These are phyloP conservation scores for Kwoniella shivajii DNA, from an alignment of 1,284 basidiomycete species.

Conservation along the genomic window DNA sequence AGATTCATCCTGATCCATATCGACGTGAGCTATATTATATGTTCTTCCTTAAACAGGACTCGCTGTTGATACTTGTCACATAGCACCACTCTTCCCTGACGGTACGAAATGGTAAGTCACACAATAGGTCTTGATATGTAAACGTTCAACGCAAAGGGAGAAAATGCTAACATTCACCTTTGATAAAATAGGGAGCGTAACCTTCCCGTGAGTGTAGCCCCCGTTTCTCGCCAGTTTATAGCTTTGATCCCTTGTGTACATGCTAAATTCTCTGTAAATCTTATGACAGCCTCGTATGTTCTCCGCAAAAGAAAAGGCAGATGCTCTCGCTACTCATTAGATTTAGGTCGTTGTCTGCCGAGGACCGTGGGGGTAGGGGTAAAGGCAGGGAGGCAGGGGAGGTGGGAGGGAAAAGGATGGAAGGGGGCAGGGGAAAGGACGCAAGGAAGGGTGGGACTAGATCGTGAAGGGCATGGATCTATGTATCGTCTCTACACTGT, in stretches of 20 bases:
- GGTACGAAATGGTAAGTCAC: constrained; percentile 87
- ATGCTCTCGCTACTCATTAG: constrained; percentile 36
- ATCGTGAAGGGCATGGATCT: too few species aligned
- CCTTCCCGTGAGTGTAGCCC: constrained; percentile 46
- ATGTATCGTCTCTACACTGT: too few species aligned
- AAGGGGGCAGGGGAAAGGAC: too few species aligned
- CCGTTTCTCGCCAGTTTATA: too few species aligned
- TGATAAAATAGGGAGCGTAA: constrained; percentile 54
- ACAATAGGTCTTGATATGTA: too few species aligned
- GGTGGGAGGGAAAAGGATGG: neutral
- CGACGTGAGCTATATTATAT: constrained; percentile 64
- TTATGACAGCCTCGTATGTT: constrained; percentile 52
- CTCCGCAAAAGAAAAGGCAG: constrained; percentile 45
- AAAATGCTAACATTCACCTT: neutral
- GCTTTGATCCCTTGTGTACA: too few species aligned
- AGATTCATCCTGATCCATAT: constrained; percentile 86
- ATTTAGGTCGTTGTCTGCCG: neutral
- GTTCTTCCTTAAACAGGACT: neutral
- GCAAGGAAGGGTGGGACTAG: too few species aligned
- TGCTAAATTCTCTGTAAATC: too few species aligned
- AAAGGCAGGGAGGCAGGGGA: neutral
- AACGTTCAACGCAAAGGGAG: too few species aligned
- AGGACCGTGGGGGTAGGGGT: too few species aligned
- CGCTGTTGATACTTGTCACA: too few species aligned
- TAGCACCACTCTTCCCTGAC: constrained; percentile 75